These are phyloP conservation scores for Ogataea nitratoaversa DNA, from an alignment of 805 yeast species.

Conservation along the genomic window DNA sequence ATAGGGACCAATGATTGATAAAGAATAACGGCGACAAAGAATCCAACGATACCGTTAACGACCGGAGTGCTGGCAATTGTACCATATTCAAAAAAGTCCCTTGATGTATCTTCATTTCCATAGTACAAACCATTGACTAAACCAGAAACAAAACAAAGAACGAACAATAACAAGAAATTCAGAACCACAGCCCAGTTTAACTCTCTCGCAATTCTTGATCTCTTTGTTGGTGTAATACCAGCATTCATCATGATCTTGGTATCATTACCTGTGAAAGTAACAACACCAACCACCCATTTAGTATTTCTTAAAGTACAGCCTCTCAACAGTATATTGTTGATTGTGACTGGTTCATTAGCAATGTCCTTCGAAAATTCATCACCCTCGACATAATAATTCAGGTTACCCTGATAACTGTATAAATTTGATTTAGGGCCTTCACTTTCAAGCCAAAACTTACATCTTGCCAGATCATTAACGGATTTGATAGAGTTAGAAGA, in stretches of 20 bases:
- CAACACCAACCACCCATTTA: conserved; percentile 78
- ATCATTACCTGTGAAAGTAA: conserved; percentile 72
- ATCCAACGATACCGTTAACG: conserved; percentile 64
- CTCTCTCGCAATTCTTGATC: conserved; percentile 68
- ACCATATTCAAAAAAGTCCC: conserved; percentile 66
- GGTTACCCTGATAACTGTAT: conserved; percentile 71
- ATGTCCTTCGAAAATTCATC: conserved; percentile 33
- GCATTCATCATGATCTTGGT: conserved; percentile 79
- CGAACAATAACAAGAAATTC: conserved; percentile 61
- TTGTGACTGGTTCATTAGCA: conserved; percentile 59
- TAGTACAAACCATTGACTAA: conserved; percentile 68
- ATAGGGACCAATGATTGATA: conserved; percentile 82
- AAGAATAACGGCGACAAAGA: conserved; percentile 71
- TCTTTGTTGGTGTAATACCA: conserved; percentile 75
- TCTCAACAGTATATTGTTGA: conserved; percentile 65
- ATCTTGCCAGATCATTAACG: conserved; percentile 43
- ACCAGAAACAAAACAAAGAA: conserved; percentile 67
- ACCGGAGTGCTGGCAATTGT: conserved; percentile 64
- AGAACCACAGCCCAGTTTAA: conserved; percentile 64
- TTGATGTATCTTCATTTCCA: conserved; percentile 39
- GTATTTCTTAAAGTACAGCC: conserved; percentile 80
- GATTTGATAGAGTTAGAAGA: conserved; percentile 36
- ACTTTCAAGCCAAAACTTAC: conserved; percentile 67
- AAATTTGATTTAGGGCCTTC: conserved; percentile 82
- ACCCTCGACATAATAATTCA: conserved; percentile 40